phyloP scores from a whole-genome alignment of 2,329 filamentous ascomycete species.

The Fusarium marasasianum region DNA sequence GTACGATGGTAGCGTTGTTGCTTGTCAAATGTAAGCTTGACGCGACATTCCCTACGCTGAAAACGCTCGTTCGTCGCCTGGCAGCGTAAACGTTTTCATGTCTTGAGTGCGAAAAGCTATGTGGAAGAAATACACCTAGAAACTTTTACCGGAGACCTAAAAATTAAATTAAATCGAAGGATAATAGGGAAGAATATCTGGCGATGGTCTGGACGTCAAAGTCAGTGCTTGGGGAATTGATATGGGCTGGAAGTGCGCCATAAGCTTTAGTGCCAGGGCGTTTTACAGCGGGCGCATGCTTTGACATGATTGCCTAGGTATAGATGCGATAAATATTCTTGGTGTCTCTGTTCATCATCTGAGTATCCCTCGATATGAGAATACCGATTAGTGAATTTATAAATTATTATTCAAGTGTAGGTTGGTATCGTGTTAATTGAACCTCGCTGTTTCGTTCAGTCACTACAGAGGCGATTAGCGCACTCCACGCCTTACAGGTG shows the following conservation, averaged over 20 bases:
- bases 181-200: neutral
- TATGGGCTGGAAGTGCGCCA: neutral
- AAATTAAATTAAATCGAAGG: fast-evolving
- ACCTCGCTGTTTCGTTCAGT: neutral
- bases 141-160: fast-evolving
- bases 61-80: too few relatives aligned
- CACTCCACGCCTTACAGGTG: too few relatives aligned
- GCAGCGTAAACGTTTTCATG: too few relatives aligned
- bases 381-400: fast-evolving
- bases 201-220: neutral
- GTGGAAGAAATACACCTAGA: fast-evolving
- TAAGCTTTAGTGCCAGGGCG: neutral
- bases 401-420: fast-evolving
- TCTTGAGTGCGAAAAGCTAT: too few relatives aligned
- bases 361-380: neutral
- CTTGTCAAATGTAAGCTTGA: too few relatives aligned
- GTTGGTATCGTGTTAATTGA: neutral
- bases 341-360: neutral
- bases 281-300: neutral
- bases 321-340: neutral
- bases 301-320: neutral
- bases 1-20: too few relatives aligned
- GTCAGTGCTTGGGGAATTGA: neutral
- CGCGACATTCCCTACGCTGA: too few relatives aligned
- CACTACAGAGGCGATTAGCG: neutral